Evolutionary conservation across 805 yeast genomes (phyloP).

Genomic region (Sugiyamaella smithiae): DNA sequence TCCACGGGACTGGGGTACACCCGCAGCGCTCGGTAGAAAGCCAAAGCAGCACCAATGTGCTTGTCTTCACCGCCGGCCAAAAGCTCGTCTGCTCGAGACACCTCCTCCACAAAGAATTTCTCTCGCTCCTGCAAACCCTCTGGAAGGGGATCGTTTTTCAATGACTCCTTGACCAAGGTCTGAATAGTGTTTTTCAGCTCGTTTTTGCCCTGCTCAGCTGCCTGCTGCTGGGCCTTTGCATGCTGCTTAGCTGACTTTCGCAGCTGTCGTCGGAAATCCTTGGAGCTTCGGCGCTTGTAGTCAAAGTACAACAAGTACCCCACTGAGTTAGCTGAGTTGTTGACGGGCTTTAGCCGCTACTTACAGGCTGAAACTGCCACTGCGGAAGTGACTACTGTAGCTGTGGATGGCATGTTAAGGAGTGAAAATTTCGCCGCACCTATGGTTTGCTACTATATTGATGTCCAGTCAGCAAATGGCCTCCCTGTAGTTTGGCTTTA

Average conservation of each 20-base stretch:
- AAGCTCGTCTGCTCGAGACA: conserved; percentile 80
- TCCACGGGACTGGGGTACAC: conserved; percentile 96
- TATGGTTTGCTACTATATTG: too few species aligned
- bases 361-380: conserved; percentile 6
- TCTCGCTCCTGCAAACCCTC: conserved; percentile 66
- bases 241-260: conserved; percentile 62
- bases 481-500: too few species aligned
- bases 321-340: conserved; percentile 22
- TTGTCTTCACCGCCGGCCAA: conserved; percentile 63
- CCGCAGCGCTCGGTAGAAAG: conserved; percentile 88
- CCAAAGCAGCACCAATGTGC: conserved; percentile 72
- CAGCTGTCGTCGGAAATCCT: conserved; percentile 76
- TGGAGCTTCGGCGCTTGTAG: conserved; percentile 78
- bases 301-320: conserved; percentile 85
- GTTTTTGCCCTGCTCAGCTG: conserved; percentile 56
- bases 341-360: background rate
- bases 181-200: conserved; percentile 56
- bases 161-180: conserved; percentile 58
- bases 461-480: too few species aligned
- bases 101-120: conserved; percentile 75
- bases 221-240: conserved; percentile 53
- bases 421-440: conserved; percentile 7
- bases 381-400: background rate
- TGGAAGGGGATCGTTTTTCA: conserved; percentile 74
- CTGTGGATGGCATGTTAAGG: conserved; percentile 5